Evolutionary conservation across 1,284 basidiomycete species (phyloP), one percentile per base, ranked within the genome.

Genomic region (Sporisorium reilianum): DNA sequence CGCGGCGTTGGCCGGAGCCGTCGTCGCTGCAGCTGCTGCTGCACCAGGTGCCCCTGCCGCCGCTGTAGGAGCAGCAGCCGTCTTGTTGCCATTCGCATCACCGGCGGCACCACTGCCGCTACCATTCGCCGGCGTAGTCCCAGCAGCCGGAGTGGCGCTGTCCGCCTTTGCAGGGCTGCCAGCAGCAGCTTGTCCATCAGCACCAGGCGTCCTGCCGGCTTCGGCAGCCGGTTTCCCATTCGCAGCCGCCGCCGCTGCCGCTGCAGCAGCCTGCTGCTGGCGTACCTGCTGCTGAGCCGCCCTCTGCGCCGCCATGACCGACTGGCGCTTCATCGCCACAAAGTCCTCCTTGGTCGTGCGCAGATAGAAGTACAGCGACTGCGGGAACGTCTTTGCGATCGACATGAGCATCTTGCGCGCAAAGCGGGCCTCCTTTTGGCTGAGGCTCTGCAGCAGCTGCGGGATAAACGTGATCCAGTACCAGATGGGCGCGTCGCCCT

Each of bases 401-500:
- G 93, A 93, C 69, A 96, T 88, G 49, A 99, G 88, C 55, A 99
- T 89, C 84, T 92, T 91, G 18, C 95, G 90, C 0, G 95, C 96
- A 84, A 96, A 95, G 79, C 93, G 93, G 34, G 93, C 91, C 86
- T 99, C 97, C 53, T 93, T 90, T 71, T 96, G 92, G 8, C 93
- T 93, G 26, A 99, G 88, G 3, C 95, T 94, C 54, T 93, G 86
- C 74, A 95, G 91, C n/a, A 99, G 89, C 83, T 99, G 97, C 16
- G 97, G 97, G 53, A 98, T 95, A 61, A 98, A 89, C 1, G 95
- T 93, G 79, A 99, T 97, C 97, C 97, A 99, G 86, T 95, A 97
- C 97, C 97, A 99, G 77, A 93, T 93, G 12, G 95, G 95, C 8
- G 93, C 90, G 80, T 99, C 97, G 65, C 97, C 97, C 85, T 95